Evolutionary conservation across 2,329 filamentous ascomycete genomes (phyloP), one percentile per base, ranked within the genome.

Genomic region (Alternaria consortialis): DNA sequence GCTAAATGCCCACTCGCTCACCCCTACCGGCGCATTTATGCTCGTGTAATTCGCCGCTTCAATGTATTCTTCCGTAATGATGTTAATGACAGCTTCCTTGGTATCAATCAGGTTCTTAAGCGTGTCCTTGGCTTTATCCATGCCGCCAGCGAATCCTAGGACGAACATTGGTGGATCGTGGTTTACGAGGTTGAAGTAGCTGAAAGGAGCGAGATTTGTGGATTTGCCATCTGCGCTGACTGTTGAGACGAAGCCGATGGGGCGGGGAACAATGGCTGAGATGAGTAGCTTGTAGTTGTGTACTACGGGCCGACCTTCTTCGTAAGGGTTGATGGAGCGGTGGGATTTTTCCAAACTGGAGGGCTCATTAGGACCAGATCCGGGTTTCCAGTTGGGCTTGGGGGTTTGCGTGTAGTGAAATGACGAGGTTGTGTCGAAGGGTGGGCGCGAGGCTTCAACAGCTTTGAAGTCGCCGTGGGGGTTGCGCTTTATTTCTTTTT

Each of bases 261-360:
- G 94, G 12, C 94, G 87, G 1, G 94, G 94, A 15, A 93, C 86
- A 67, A 97, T 87, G 65, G 88, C 88, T 17, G 88, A 91, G 78
- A 97, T 97, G 63, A 97, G 84, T 13, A 97, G 86, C 80, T 97
- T 97, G 86, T 98, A 97, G 84, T 97, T 97, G 81, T 86, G 88
- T 1, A 83, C 80, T 0, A 87, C 80, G 0, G 88, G 85, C 0
- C 94, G 86, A 32, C 89, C 91, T 29, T 88, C 82, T 57, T 85
- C 90, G 76, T 94, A 88, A 0, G 94, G 94, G 78, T 97, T 90
- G 70, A 97, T 97, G 73, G 89, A 82, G 66, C 94, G 79, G 80
- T 97, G 92, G 1, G 81, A 77, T 60, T 87, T 86, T 56, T 81
- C 75, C 64, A 86, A 71, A 57, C 80, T 80, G 12, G 84, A 83